Conservation (phyloP, 352 stramenopile genomes). For the Globisporangium carolinianum region DNA sequence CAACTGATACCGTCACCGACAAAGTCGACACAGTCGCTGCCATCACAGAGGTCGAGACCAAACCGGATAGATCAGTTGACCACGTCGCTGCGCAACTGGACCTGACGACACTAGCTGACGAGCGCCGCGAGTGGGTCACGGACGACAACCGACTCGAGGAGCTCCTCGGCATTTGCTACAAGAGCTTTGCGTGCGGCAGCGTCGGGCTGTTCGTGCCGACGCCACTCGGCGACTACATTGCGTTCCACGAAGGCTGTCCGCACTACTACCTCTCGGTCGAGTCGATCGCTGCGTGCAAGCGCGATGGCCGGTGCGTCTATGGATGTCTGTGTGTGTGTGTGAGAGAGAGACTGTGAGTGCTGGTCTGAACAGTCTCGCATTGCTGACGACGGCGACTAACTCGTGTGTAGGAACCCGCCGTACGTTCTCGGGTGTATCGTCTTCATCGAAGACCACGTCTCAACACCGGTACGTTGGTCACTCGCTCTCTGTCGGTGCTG, state of each 20-base stretch:
- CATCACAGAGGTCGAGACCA: not conserved
- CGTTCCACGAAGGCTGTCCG: conserved; percentile 78
- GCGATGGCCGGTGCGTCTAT: conserved; percentile 26
- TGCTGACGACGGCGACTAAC: not conserved
- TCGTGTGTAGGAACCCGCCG: conserved; percentile 38
- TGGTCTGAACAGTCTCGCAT: not conserved
- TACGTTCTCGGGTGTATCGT: conserved; percentile 79
- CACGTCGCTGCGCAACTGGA: not conserved
- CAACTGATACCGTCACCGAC: too few species aligned
- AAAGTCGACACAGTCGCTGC: too few species aligned
- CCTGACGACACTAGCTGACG: conserved; percentile 13
- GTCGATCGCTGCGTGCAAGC: conserved; percentile 68
- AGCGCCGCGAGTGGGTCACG: conserved; percentile 39
- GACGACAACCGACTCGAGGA: conserved; percentile 67
- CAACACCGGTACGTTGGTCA: conserved; percentile 27
- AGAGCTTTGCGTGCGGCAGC: conserved; percentile 64
- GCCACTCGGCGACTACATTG: conserved; percentile 78
- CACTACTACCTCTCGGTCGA: conserved; percentile 79
- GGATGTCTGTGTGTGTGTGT: too few species aligned
- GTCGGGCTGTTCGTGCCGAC: conserved; percentile 75
- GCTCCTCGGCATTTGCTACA: conserved; percentile 77
- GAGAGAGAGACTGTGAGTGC: too few species aligned
- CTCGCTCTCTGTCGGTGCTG: too few species aligned
- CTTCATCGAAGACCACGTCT: conserved; percentile 77
- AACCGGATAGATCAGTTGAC: not conserved